Percentiles rank a stretch among this genome's conserved stretches.
These are phyloP conservation scores for Fusarium coicis DNA, from an alignment of 2,329 filamentous ascomycete species.

Conservation along the genomic window DNA sequence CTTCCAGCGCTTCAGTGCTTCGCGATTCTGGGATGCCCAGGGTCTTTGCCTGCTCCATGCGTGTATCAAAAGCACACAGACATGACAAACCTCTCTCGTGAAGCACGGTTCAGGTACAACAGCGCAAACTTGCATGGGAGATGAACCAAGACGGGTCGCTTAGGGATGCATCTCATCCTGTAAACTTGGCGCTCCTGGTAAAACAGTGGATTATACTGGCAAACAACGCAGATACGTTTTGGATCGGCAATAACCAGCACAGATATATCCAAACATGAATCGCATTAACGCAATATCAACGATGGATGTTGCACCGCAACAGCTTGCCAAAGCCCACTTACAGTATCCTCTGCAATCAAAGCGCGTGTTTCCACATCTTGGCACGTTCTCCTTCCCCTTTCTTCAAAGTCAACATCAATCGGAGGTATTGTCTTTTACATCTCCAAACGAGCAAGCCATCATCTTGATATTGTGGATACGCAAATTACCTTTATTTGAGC, in stretches of 20 bases:
- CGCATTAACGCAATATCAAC: not conserved
- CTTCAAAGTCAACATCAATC: slow-evolving; percentile 1
- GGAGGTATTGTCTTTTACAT: slow-evolving; percentile 18
- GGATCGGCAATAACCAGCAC: not conserved
- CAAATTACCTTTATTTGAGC: slow-evolving; percentile 42
- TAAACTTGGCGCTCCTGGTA: slow-evolving; percentile 3
- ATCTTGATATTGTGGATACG: slow-evolving; percentile 43
- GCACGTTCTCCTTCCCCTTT: slow-evolving; percentile 11
- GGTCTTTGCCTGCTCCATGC: slow-evolving; percentile 32
- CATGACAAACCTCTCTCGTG: not conserved
- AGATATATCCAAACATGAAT: not conserved
- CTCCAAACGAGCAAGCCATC: slow-evolving; percentile 28
- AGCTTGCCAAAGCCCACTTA: slow-evolving; percentile 15
- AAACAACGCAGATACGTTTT: not conserved
- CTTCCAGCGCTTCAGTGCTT: slow-evolving; percentile 23
- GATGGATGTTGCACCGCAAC: slow-evolving; percentile 13
- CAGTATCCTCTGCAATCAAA: slow-evolving; percentile 27
- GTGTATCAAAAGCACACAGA: slow-evolving; percentile 6
- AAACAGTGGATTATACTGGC: not conserved
- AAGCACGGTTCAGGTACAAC: slow-evolving; percentile 25
- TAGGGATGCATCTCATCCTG: slow-evolving; percentile 19
- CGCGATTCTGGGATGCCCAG: slow-evolving; percentile 21
- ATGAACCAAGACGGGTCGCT: slow-evolving; percentile 19
- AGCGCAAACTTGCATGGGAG: slow-evolving; percentile 11
- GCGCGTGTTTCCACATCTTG: slow-evolving; percentile 27